Percentiles rank a stretch among this genome's conserved stretches.
Evolutionary conservation across 2,329 filamentous ascomycete species (phyloP).

Genomic region (Sclerotinia borealis): DNA sequence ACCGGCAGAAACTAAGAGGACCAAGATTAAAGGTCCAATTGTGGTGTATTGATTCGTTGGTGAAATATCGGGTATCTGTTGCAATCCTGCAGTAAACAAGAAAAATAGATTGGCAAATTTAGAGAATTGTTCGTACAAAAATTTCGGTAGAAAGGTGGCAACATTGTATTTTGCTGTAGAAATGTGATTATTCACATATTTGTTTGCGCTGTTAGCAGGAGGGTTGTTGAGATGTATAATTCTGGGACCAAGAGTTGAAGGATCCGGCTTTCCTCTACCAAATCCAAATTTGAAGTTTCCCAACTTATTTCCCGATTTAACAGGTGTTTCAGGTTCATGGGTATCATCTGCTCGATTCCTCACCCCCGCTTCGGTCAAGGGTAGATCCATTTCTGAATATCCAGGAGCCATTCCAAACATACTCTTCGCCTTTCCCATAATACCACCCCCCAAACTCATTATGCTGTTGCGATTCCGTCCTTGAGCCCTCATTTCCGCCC

Average conservation of each 20-base stretch:
- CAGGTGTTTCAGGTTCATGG: constrained; percentile 39
- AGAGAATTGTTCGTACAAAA: constrained; percentile 96
- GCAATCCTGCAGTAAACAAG: constrained; percentile 89
- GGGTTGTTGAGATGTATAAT: constrained; percentile 96
- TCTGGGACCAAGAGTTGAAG: constrained; percentile 82
- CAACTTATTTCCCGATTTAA: constrained; percentile 47
- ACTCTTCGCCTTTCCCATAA: constrained; percentile 83
- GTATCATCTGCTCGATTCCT: constrained; percentile 39
- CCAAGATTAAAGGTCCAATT: constrained; percentile 85
- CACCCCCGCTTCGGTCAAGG: constrained; percentile 72
- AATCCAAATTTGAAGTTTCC: constrained; percentile 91
- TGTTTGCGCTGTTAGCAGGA: constrained; percentile 80
- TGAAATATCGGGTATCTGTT: constrained; percentile 92
- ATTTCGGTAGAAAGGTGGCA: constrained; percentile 90
- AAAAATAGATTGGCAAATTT: constrained; percentile 99
- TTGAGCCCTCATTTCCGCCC: constrained; percentile 42
- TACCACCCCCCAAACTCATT: constrained; percentile 75
- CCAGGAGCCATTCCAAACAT: constrained; percentile 78
- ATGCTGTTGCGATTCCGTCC: constrained; percentile 83
- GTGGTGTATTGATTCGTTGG: constrained; percentile 96
- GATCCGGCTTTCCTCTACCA: constrained; percentile 76
- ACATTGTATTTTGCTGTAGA: constrained; percentile 97
- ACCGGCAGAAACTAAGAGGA: constrained; percentile 87
- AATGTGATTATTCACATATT: constrained; percentile 93
- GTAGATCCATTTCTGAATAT: constrained; percentile 98